Base-by-base conservation (phyloP, 768 basidiomycete species). In the Lentinula guzmanii region DNA sequence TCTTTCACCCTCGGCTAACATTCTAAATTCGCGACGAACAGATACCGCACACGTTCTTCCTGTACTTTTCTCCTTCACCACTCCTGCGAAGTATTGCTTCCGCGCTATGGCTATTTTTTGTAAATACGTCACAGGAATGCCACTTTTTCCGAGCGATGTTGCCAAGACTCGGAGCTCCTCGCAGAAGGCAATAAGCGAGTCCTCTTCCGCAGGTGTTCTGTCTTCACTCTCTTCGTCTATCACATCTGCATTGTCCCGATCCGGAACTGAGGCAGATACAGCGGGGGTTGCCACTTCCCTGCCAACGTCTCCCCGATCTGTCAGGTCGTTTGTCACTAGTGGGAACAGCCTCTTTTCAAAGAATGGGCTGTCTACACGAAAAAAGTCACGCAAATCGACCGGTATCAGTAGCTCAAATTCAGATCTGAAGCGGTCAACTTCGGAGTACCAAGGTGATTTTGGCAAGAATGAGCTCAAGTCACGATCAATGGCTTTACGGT, bases 41-140 rank as follows among this genome's bases (percentile, higher is more conserved):
- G 90, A 89, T 67, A 79, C 84, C 4, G 86, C 88, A 0, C 90
- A 91, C 70, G 79, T 89, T 50, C 72, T 91, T 18, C 90, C 90
- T 1, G 79, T 91, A 16, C 75, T 91, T 1, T 91, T 91, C 67
- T 76, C 86, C 2, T 90, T 91, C 70, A 86, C 87, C 4, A 89
- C 85, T 1, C 89, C 89, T 2, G 90, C 82, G 8, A 92, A 92
- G 67, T 93, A 81, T 66, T 91, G 90, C 68, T 90, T 86, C 72
- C 84, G 91, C 37, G 86, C 86, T 3, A 87, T 92, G 54, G 89
- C 91, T 18, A 77, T 75, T 7, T 93, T 93, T 70, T 79, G 76
- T 64, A 88, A 84, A 66, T 77, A 86, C 53, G 82, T 88, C 21
- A 90, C 87, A 0, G 83, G 82, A 18, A 79, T 80, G 70, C 63